Evolutionary conservation across 1,284 basidiomycete species (phyloP).

Genomic region (Moesziomyces sp.): DNA sequence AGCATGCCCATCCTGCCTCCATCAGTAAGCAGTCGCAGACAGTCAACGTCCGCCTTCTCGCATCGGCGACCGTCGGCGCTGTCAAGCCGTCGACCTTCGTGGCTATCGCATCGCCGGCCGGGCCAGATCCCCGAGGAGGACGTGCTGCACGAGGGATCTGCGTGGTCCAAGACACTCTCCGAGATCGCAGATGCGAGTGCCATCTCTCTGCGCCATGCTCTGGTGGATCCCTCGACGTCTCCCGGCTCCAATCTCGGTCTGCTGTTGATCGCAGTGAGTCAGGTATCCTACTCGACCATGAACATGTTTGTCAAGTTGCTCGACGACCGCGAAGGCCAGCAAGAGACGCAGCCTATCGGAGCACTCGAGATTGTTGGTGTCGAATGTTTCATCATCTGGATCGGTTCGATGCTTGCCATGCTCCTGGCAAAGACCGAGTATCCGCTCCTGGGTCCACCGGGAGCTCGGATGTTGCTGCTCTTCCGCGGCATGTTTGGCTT

Average conservation of each 20-base stretch:
- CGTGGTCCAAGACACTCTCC: constrained; percentile 22
- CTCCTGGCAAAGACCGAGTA: constrained; percentile 72
- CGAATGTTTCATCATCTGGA: constrained; percentile 71
- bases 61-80: constrained; percentile 27
- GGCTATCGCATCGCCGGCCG: constrained; percentile 13
- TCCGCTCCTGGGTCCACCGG: constrained; percentile 77
- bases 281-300: constrained; percentile 69
- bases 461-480: constrained; percentile 74
- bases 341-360: constrained; percentile 20
- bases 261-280: constrained; percentile 45
- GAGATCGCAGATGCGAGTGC: constrained; percentile 24
- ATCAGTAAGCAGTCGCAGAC: constrained; percentile 11
- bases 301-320: constrained; percentile 75
- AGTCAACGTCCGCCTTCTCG: constrained; percentile 18
- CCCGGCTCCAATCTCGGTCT: constrained; percentile 50
- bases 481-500: constrained; percentile 77
- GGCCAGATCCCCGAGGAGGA: constrained; percentile 24
- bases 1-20: constrained; percentile 17
- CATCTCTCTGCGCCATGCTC: constrained; percentile 44
- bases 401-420: constrained; percentile 61
- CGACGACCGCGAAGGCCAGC: constrained; percentile 38
- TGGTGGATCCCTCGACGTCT: constrained; percentile 31
- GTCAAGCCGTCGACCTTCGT: constrained; percentile 22
- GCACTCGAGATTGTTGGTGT: constrained; percentile 70
- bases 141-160: constrained; percentile 17